These are phyloP conservation scores for Dioszegia crocea DNA, from an alignment of 768 basidiomycete species.

Conservation along the genomic window DNA sequence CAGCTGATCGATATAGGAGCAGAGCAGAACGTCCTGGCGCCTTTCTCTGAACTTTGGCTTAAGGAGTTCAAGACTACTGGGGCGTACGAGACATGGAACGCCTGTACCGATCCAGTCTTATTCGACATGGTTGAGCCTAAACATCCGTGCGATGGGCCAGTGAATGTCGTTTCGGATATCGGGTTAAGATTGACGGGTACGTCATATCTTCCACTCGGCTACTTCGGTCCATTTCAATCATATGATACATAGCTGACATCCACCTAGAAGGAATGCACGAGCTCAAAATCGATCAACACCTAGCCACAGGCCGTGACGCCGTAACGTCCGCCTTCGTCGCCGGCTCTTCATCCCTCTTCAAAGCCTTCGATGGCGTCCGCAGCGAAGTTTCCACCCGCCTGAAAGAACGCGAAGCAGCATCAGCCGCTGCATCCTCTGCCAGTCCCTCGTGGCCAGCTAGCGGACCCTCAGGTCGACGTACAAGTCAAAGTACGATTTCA, in stretches of 20 bases:
- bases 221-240: too few species aligned
- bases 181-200: constrained; percentile 70
- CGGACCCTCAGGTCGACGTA: neutral
- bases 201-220: constrained; percentile 6
- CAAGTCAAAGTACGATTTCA: neutral
- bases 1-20: too few species aligned
- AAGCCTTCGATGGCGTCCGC: constrained; percentile 81
- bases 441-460: too few species aligned
- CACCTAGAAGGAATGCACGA: constrained; percentile 82
- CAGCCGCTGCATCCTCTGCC: constrained; percentile 7
- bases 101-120: constrained; percentile 79
- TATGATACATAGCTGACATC: neutral
- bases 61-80: constrained; percentile 80
- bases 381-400: constrained; percentile 51
- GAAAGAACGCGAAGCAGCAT: constrained; percentile 33
- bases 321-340: constrained; percentile 66
- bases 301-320: constrained; percentile 89
- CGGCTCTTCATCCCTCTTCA: constrained; percentile 65
- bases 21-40: constrained; percentile 51
- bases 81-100: constrained; percentile 85
- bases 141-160: constrained; percentile 93
- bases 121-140: constrained; percentile 95
- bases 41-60: constrained; percentile 86
- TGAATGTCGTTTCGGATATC: constrained; percentile 83
- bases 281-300: constrained; percentile 82